phyloP scores from a whole-genome alignment of 2,329 filamentous ascomycete species.

The Fusarium scirpi region DNA sequence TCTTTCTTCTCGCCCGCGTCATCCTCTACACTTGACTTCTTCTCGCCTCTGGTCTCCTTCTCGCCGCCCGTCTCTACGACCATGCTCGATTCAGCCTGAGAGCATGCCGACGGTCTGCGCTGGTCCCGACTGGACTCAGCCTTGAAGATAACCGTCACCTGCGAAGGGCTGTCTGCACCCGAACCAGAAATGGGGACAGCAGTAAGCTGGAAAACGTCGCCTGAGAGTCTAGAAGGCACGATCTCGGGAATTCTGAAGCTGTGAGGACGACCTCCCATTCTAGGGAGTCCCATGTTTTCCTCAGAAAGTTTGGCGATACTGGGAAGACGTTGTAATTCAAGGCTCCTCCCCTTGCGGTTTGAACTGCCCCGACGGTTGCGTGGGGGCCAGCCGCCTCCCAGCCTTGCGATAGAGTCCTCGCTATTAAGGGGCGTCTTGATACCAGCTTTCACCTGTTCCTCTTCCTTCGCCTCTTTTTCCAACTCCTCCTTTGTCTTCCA shows the following conservation, averaged over 20 bases:
- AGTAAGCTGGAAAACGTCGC: not conserved
- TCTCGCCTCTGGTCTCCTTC: not conserved
- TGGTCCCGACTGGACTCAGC: not conserved
- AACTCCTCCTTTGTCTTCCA: not conserved
- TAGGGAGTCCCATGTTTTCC: not conserved
- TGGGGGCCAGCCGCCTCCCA: constrained; percentile 4
- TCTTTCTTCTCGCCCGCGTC: no score
- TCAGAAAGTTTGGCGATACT: not conserved
- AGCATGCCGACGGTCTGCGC: not conserved
- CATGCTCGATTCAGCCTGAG: not conserved
- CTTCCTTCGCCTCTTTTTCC: not conserved
- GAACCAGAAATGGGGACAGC: not conserved
- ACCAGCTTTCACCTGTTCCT: not conserved
- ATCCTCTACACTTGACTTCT: not conserved
- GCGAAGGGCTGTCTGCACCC: not conserved
- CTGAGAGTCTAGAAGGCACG: not conserved
- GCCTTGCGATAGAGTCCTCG: constrained; percentile 3
- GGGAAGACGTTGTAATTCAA: not conserved
- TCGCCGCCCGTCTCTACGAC: not conserved
- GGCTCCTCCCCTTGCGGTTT: not conserved
- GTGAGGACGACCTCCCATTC: not conserved
- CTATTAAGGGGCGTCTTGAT: constrained; percentile 4
- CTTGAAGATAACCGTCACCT: not conserved
- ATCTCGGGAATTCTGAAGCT: constrained; percentile 10
- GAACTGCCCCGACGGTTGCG: not conserved